Evolutionary conservation across 1,284 basidiomycete species (phyloP), one percentile per base, ranked within the genome.

Genomic region (Ceratorhiza oryzae-sativae): DNA sequence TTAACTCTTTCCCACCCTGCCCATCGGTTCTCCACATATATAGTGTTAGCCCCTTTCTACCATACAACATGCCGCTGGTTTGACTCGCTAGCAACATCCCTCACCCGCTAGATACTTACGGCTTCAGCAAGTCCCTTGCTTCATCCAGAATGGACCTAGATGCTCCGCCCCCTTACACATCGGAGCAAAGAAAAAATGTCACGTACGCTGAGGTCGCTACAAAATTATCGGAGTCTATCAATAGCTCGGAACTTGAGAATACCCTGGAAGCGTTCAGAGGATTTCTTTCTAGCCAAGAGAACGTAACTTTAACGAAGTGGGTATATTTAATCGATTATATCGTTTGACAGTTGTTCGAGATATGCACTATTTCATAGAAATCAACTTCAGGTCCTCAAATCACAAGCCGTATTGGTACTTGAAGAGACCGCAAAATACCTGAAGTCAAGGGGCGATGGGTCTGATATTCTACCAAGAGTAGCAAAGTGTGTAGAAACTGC

Each of bases 171-270:
- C 23, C 49, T 6, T 55, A 56, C 46, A 56, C 65, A 5, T 1
- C 48, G 32, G 13, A 46, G 1, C 39, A 56, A 34, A 18, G 32
- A 6, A 23, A 60, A 18, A 9, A 3, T 6, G 65, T 53, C 3
- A 68, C 65, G 25, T 68, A 30, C 30, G 65, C 65, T 5, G 36
- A 68, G 30, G 39, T 68, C n/a, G 34, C 65, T 3, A 30, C 12
- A 20, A 20, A 23, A 3, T 6, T 67, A 1, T 39, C 15, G 1
- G 39, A 25, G 25, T 32, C 53, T 39, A 30, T 41, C 23, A 25
- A 53, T 12, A 42, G 20, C 6, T 23, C 20, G 20, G 36, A 36
- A n/a, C n/a, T 70, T 20, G 18, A 58, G 3, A 20, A 70, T 48
- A 42, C 53, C 5, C 42, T 70, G 13, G 39, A 42, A n/a, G 67